These are phyloP conservation scores for Aethionema arabicum DNA, from an alignment of 345 rosid genomes.

Conservation along the genomic window DNA sequence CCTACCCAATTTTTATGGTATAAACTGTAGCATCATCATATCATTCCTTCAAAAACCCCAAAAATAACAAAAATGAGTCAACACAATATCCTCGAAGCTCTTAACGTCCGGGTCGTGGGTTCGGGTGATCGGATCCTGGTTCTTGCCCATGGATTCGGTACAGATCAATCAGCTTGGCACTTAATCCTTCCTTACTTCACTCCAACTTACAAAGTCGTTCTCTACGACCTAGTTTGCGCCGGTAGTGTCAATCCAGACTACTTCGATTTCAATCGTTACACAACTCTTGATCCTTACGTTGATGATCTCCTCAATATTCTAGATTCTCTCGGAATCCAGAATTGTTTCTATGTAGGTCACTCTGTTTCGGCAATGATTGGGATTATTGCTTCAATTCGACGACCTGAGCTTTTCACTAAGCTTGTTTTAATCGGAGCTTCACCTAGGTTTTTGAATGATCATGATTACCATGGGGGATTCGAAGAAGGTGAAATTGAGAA, in stretches of 20 bases:
- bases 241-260: conserved; percentile 81
- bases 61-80: conserved; percentile 41
- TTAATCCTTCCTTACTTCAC: conserved; percentile 66
- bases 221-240: conserved; percentile 83
- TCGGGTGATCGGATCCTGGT: conserved; percentile 63
- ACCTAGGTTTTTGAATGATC: conserved; percentile 68
- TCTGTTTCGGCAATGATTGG: conserved; percentile 93
- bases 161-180: conserved; percentile 90
- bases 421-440: conserved; percentile 79
- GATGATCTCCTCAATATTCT: conserved; percentile 79
- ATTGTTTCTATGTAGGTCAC: conserved; percentile 76
- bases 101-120: conserved; percentile 69
- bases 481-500: conserved; percentile 60
- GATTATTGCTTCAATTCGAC: conserved; percentile 71
- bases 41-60: background rate
- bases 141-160: conserved; percentile 80
- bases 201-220: conserved; percentile 49
- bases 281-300: conserved; percentile 68
- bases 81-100: conserved; percentile 57
- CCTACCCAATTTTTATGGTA: conserved; percentile 28
- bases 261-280: conserved; percentile 63
- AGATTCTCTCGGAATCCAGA: conserved; percentile 56
- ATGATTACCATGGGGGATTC: conserved; percentile 75
- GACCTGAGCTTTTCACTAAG: conserved; percentile 77
- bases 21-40: conserved; percentile 24